Evolutionary conservation across 2,329 filamentous ascomycete species (phyloP).

Genomic region (Colletotrichum viniferum): DNA sequence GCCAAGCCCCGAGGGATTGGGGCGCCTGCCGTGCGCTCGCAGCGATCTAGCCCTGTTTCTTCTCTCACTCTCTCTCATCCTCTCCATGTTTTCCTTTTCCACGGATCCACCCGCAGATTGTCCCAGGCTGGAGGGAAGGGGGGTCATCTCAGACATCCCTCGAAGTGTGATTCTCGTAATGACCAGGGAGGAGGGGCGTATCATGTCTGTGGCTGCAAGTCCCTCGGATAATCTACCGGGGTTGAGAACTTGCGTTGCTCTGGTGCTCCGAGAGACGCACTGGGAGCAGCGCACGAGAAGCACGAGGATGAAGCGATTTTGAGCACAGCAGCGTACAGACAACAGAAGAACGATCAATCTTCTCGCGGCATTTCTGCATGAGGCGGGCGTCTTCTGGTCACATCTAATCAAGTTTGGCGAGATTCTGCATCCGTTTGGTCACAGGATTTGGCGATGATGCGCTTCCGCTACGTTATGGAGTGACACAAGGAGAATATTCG

Average conservation of each 20-base stretch:
- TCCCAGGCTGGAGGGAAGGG: background rate
- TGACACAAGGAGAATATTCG: background rate
- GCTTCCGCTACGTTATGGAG: background rate
- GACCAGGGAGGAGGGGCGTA: background rate
- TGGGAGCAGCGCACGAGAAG: background rate
- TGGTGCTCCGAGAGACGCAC: background rate
- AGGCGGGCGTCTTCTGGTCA: background rate
- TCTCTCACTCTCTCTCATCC: conserved; percentile 1
- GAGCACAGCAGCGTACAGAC: background rate
- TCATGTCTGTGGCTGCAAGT: background rate
- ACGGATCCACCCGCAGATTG: conserved; percentile 4
- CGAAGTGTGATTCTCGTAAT: background rate
- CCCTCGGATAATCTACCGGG: background rate
- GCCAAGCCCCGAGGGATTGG: conserved; percentile 14
- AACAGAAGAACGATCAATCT: background rate
- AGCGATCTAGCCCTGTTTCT: conserved; percentile 2
- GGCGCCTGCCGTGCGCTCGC: conserved; percentile 13
- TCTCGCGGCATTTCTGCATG: background rate
- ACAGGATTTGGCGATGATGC: background rate
- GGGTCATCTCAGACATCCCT: background rate
- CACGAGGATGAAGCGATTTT: background rate
- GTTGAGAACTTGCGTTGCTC: background rate
- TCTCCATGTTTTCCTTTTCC: background rate
- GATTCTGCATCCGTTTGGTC: background rate
- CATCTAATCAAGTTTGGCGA: conserved; percentile 1